Evolutionary conservation across 352 stramenopile genomes (phyloP).

Genomic region (Blastocystis sp.): DNA sequence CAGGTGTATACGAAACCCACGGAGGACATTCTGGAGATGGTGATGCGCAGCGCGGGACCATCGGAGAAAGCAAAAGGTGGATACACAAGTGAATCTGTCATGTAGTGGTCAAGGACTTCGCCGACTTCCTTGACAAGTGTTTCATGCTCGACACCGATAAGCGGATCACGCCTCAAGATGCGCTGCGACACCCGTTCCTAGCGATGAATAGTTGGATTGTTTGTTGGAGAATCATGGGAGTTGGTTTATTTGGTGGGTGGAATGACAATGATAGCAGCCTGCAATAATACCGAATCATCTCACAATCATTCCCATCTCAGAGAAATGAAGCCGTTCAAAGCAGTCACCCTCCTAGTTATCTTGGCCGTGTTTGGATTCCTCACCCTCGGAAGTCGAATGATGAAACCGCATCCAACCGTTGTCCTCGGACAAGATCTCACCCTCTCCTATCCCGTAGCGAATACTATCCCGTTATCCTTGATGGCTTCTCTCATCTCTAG

Average conservation of each 20-base stretch:
- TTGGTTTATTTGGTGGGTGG: no score
- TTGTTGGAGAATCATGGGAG: no score
- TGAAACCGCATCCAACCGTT: neutral
- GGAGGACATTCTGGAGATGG: constrained; percentile 64
- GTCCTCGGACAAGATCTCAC: constrained; percentile 7
- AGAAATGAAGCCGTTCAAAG: no score
- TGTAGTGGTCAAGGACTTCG: constrained; percentile 26
- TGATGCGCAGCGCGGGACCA: constrained; percentile 65
- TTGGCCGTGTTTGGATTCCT: no score
- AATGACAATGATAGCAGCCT: no score
- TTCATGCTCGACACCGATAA: constrained; percentile 71
- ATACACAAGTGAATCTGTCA: constrained; percentile 29
- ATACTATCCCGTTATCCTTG: neutral
- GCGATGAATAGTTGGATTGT: no score
- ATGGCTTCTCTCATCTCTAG: neutral
- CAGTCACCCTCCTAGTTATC: no score
- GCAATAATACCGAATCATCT: no score
- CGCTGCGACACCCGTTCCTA: constrained; percentile 72
- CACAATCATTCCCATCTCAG: no score
- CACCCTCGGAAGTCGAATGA: neutral
- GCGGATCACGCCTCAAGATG: constrained; percentile 69
- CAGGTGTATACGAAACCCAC: constrained; percentile 68
- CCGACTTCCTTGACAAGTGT: constrained; percentile 70
- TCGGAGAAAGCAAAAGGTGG: neutral
- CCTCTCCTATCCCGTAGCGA: constrained; percentile 17